Base-by-base conservation (phyloP, 129 eudicot genomes). In the Flaveria ramosissima region DNA sequence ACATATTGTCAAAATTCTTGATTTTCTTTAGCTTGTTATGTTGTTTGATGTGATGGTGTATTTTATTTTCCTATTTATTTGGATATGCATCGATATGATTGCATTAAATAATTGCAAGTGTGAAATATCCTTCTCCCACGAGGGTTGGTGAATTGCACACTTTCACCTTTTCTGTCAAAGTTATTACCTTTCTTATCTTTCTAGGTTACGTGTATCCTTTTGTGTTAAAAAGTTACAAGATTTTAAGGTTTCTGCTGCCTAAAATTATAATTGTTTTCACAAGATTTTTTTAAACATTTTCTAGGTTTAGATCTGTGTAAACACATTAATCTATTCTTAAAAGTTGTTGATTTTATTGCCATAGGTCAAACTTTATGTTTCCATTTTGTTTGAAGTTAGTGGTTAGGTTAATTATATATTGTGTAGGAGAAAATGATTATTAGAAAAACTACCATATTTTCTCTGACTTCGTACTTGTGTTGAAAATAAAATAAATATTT, bases 121-220 rank as follows among this genome's bases (percentile, higher is more conserved):
- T 78, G 83, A 57, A 78, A 20, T 50, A 79, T 83, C 74, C 69
- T 76, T 80, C 60, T 84, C 81, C 62, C 86, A 82, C 43, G 80
- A 68, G 78, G 85, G 82, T 78, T 84, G 77, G 83, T 78, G 74
- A 72, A 74, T 62, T 72, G 79, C 85, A 82, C 85, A 71, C 78
- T 46, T 84, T 47, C 32, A 60, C 62, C 36, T 82, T 83, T 76
- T 68, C 83, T 81, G 77, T 64, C 74, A 66, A 78, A 80, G 75
- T 65, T 65, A 24, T 48, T 13, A 60, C 77, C 71, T 82, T 73
- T 80, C 55, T 74, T 70, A 12, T 67, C 70, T 73, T 48, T 68
- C 72, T 57, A 48, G 67, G 71, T 30, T 59, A 59, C 42, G 65
- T 78, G 52, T 32, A 15, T 60, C 76, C 48, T 70, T 57, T 71